phyloP scores from a whole-genome alignment of 805 yeast species.

The Yarrowia deformans region DNA sequence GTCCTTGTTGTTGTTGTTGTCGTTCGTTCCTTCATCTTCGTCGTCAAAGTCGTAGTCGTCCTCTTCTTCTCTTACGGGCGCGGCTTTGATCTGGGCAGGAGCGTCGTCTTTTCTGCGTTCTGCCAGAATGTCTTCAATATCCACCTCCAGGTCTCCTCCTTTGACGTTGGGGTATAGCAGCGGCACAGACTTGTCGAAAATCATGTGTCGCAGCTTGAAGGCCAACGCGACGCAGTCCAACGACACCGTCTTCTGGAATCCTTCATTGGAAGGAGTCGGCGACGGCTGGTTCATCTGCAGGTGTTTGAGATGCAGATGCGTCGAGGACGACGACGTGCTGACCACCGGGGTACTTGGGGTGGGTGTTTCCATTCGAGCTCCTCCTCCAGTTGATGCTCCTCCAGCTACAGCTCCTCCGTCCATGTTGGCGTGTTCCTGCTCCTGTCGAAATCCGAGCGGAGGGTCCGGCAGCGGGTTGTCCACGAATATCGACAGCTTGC shows the following conservation, averaged over 20 bases:
- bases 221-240: constrained; percentile 51
- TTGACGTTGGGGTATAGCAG: constrained; percentile 45
- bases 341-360: constrained; percentile 33
- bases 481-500: constrained; percentile 31
- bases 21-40: constrained; percentile 47
- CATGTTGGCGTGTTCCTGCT: constrained; percentile 20
- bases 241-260: constrained; percentile 30
- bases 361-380: constrained; percentile 5
- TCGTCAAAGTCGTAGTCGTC: constrained; percentile 55
- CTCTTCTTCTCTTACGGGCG: constrained; percentile 45
- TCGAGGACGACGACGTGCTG: constrained; percentile 30
- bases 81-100: constrained; percentile 16
- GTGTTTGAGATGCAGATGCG: constrained; percentile 34
- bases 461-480: constrained; percentile 38
- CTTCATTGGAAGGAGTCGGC: constrained; percentile 34
- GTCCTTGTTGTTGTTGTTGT: constrained; percentile 42
- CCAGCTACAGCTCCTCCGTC: constrained; percentile 10
- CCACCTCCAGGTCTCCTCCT: constrained; percentile 32
- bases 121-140: constrained; percentile 18
- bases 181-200: constrained; percentile 50
- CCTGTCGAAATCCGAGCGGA: constrained; percentile 35
- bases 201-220: constrained; percentile 53
- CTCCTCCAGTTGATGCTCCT: no score
- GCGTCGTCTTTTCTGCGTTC: constrained; percentile 6
- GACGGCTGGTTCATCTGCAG: constrained; percentile 30